Conservation (phyloP, 208 protist genomes). For the Acanthamoeba lenticulata region DNA sequence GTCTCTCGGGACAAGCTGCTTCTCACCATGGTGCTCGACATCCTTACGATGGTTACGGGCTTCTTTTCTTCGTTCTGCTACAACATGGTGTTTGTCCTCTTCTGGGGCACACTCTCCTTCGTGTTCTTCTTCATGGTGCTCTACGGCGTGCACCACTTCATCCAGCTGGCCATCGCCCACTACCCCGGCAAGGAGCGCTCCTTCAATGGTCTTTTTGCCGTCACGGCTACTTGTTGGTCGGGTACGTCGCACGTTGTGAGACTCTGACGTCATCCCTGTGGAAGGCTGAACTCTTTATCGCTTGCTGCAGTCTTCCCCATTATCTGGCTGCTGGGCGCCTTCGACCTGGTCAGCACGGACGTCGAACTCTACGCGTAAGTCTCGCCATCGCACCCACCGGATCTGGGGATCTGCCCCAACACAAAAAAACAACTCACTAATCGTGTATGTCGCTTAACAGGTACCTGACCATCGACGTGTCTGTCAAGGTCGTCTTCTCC, state of each 20-base stretch:
- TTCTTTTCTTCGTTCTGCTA: conserved; percentile 3
- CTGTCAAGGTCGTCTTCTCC: conserved; percentile 33
- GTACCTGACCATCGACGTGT: conserved; percentile 36
- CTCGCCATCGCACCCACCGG: not conserved
- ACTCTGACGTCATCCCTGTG: not conserved
- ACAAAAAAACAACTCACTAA: not conserved
- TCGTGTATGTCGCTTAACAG: not conserved
- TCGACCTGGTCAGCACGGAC: not conserved
- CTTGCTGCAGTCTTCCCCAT: not conserved
- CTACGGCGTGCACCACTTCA: conserved; percentile 12
- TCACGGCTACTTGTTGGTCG: not conserved
- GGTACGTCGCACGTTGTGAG: not conserved
- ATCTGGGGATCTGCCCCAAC: not conserved
- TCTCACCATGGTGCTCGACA: not conserved
- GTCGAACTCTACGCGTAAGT: conserved; percentile 13
- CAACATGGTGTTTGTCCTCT: conserved; percentile 42
- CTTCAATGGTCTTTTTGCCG: not conserved
- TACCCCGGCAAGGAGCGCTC: conserved; percentile 17
- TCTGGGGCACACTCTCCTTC: not conserved
- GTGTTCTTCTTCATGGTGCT: conserved; percentile 39
- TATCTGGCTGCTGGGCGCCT: conserved; percentile 12
- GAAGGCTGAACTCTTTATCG: not conserved
- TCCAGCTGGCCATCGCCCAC: conserved; percentile 19
- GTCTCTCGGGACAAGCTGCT: not conserved
- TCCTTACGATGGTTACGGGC: not conserved